These are phyloP conservation scores for Nakataea oryzae DNA, from an alignment of 2,329 filamentous ascomycete species.

Conservation along the genomic window DNA sequence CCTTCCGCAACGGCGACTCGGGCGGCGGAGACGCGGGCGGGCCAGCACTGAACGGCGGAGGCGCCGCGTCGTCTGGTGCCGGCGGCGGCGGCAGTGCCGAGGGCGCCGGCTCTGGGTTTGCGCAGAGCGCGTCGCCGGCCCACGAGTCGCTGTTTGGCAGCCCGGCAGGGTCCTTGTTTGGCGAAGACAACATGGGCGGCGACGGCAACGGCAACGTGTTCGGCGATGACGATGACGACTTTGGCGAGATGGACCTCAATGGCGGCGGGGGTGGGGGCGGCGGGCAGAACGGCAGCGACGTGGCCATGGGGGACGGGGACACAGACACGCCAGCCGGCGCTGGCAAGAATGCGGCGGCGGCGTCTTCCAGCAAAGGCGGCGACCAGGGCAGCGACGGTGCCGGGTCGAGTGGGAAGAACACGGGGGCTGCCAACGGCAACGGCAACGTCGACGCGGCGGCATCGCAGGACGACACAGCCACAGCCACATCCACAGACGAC, in stretches of 20 bases:
- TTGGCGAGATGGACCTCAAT: conserved; percentile 49
- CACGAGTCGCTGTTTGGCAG: conserved; percentile 79
- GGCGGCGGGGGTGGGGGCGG: conserved; percentile 25
- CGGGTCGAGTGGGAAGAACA: neutral
- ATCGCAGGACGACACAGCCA: too few relatives aligned
- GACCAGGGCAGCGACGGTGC: neutral
- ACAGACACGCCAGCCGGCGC: conserved; percentile 10
- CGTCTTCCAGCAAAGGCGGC: conserved; percentile 2
- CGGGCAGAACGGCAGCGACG: conserved; percentile 24
- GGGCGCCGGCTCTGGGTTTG: conserved; percentile 38
- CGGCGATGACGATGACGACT: conserved; percentile 70
- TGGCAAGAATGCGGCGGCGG: neutral
- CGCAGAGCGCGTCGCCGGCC: conserved; percentile 41
- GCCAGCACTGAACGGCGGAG: conserved; percentile 13
- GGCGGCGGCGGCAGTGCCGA: conserved; percentile 20
- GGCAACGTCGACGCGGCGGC: neutral
- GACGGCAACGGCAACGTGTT: conserved; percentile 39
- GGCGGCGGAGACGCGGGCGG: conserved; percentile 17
- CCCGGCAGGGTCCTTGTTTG: conserved; percentile 76
- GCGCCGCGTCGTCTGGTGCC: conserved; percentile 21
- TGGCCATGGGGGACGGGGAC: conserved; percentile 17
- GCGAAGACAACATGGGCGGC: conserved; percentile 52
- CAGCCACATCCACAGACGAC: neutral
- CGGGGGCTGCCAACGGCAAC: neutral
- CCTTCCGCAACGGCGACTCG: conserved; percentile 43